Evolutionary conservation across 768 basidiomycete genomes (phyloP), one percentile per base, ranked within the genome.

Genomic region (Suillus subluteus): DNA sequence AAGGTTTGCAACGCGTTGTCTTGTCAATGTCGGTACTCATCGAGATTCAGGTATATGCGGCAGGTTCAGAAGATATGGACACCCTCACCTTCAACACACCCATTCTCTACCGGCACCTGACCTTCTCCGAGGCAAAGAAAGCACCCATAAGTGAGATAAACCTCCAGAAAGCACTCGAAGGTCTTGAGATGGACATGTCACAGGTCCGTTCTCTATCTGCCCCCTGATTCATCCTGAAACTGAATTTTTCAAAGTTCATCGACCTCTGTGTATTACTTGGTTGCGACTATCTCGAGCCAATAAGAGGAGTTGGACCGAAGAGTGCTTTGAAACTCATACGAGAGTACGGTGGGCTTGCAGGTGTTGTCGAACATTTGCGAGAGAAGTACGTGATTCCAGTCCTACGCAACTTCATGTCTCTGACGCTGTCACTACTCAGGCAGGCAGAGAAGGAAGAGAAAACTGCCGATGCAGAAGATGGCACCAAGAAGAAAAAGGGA

Each of bases 61-160:
- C 98, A 9, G 98, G 98, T 16, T 98, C 96, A 0, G 98, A 99
- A 79, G 98, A 99, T 78, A 99, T 99, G 98, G 98, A 99, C 73
- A 99, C 98, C 9, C 87, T 99, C 26, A 99, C 98, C 1, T 99
- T 99, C 82, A 86, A 88, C 70, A 82, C 97, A 0, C 97, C 98
- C 2, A 90, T 97, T 54, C 84, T 99, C 11, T 91, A 92, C 71
- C 94, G 98, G 37, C 98, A 98, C 79, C 87, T 99, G 66, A 99
- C 98, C 15, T 98, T 99, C 81, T 96, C 95, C 15, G 98, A 99
- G 75, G 96, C 96, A 16, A 95, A 97, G 77, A 99, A 98, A 74
- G 89, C 92, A 69, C 98, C 98, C 18, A 99, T 99, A 72, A 91
- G 88, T 71, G 95, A 98, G 73, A 95, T 99, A 65, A 87, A 87